Conservation (phyloP, 2,329 filamentous ascomycete species). For the Metarhizium humberi region DNA sequence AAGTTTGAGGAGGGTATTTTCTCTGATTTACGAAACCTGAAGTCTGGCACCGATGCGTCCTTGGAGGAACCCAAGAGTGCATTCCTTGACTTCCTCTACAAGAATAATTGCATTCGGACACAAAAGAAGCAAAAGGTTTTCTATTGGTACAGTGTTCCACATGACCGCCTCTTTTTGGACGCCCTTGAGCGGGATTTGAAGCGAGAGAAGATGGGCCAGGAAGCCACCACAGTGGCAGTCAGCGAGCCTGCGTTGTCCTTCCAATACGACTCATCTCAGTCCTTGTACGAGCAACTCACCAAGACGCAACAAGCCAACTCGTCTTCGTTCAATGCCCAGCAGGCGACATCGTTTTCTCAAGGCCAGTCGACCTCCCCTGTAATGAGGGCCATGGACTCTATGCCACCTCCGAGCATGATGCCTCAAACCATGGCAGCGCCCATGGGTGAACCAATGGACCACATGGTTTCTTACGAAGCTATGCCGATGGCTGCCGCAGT, state of each 20-base stretch:
- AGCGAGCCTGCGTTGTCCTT: slow-evolving; percentile 96
- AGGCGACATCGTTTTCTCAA: slow-evolving; percentile 53
- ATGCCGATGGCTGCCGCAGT: slow-evolving; percentile 63
- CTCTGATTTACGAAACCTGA: slow-evolving; percentile 94
- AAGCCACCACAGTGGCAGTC: slow-evolving; percentile 92
- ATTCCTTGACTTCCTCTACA: slow-evolving; percentile 98
- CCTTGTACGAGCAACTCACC: slow-evolving; percentile 97
- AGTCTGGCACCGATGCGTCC: slow-evolving; percentile 95
- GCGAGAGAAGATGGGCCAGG: slow-evolving; percentile 98
- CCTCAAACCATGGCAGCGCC: slow-evolving; percentile 42
- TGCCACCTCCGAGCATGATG: slow-evolving; percentile 86
- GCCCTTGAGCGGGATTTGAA: slow-evolving; percentile 95
- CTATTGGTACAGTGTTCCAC: slow-evolving; percentile 99
- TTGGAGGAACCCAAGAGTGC: slow-evolving; percentile 98
- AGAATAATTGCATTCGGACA: slow-evolving; percentile 99
- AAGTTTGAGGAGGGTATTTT: slow-evolving; percentile 99
- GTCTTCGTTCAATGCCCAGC: slow-evolving; percentile 84
- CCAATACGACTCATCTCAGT: slow-evolving; percentile 98
- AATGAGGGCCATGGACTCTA: slow-evolving; percentile 82
- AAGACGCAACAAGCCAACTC: slow-evolving; percentile 99
- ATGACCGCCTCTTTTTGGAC: slow-evolving; percentile 95
- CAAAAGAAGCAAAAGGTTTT: slow-evolving; percentile 99
- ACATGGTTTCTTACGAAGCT: slow-evolving; percentile 59
- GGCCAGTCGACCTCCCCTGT: slow-evolving; percentile 82
- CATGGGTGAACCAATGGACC: slow-evolving; percentile 57